phyloP scores from a whole-genome alignment of 176 grass and related monocot species.

The Carex parvula region DNA sequence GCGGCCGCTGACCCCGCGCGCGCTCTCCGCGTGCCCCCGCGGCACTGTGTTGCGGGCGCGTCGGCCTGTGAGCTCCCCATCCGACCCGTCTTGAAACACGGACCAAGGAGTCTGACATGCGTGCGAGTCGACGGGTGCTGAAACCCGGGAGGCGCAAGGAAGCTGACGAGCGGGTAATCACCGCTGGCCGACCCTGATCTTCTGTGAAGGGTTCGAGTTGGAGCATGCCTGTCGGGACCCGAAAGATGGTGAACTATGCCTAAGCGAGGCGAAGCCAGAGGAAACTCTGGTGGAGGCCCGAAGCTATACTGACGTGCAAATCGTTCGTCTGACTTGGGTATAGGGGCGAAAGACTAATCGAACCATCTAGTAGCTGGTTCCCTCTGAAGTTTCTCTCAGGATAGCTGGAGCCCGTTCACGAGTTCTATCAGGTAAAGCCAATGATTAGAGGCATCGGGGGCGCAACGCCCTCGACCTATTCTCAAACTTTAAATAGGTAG shows the following conservation, averaged over 20 bases:
- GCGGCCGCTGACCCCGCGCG: no score
- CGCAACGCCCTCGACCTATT: no score
- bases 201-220: conserved; percentile 55
- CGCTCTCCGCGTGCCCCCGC: no score
- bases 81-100: conserved; percentile 74
- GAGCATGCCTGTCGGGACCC: conserved; percentile 50
- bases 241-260: conserved; percentile 63
- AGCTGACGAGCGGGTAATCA: conserved; percentile 36
- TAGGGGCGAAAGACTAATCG: conserved; percentile 53
- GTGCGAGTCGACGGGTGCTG: conserved; percentile 43
- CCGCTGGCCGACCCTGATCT: conserved; percentile 46
- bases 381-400: conserved; percentile 57
- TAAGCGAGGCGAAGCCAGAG: conserved; percentile 61
- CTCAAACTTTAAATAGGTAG: no score
- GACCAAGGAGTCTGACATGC: conserved; percentile 82
- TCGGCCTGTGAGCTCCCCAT: conserved; percentile 34
- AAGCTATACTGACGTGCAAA: conserved; percentile 53
- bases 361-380: conserved; percentile 58
- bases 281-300: conserved; percentile 54
- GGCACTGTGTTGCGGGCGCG: no score
- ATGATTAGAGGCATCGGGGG: no score
- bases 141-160: conserved; percentile 47
- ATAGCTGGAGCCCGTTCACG: conserved; percentile 37
- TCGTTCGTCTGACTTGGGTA: conserved; percentile 56
- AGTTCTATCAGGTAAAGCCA: conserved; percentile 8